phyloP scores from a whole-genome alignment of 176 grass and related monocot genomes.

The Calamus simplicifolius region DNA sequence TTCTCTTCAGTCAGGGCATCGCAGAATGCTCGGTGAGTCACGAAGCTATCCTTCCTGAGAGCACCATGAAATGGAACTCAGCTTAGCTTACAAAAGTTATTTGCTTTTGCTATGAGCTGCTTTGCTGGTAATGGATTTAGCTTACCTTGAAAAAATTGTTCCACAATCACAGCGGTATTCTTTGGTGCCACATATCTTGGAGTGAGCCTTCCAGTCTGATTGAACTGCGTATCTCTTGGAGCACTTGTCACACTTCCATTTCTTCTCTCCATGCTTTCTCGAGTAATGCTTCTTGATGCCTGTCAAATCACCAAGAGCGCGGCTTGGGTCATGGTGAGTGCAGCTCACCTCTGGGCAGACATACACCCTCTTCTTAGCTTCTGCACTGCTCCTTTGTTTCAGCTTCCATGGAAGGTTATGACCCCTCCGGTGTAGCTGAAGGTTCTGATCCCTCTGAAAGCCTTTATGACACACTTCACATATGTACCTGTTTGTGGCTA shows the following conservation, averaged over 20 bases:
- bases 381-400: constrained; percentile 50
- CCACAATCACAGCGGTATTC: constrained; percentile 62
- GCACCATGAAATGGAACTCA: not conserved
- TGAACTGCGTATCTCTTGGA: constrained; percentile 71
- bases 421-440: constrained; percentile 61
- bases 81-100: not conserved
- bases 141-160: constrained; percentile 51
- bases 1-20: constrained; percentile 54
- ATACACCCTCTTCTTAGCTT: constrained; percentile 47
- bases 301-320: constrained; percentile 47
- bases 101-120: too few relatives aligned
- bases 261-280: constrained; percentile 68
- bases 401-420: constrained; percentile 72
- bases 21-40: constrained; percentile 57
- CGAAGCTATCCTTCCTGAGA: constrained; percentile 59
- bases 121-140: too few relatives aligned
- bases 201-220: constrained; percentile 64
- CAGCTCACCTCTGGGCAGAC: constrained; percentile 50
- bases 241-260: constrained; percentile 62
- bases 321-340: constrained; percentile 41
- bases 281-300: constrained; percentile 64
- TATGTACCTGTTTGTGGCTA: constrained; percentile 51
- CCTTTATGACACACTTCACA: constrained; percentile 60
- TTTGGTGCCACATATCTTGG: constrained; percentile 60
- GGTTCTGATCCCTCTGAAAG: constrained; percentile 66